Conservation (phyloP, 441 rosid genomes). For the Theobroma grandiflorum region DNA sequence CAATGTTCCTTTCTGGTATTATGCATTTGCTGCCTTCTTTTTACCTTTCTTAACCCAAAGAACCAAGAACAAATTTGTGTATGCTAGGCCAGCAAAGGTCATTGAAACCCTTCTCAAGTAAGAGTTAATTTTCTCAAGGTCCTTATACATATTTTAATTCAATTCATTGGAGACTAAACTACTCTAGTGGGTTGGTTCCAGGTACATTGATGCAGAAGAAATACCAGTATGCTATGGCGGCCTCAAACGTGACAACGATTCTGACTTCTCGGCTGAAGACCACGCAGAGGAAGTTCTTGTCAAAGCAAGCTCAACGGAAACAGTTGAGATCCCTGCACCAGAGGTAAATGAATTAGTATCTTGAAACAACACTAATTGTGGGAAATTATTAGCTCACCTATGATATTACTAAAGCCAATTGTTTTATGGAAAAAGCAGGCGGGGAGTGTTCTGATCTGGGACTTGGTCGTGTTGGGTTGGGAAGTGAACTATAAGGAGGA, state of each 20-base stretch:
- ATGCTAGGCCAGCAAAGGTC: conserved; percentile 49
- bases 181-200: conserved; percentile 6
- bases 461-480: conserved; percentile 59
- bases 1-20: conserved; percentile 65
- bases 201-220: conserved; percentile 55
- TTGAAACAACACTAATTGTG: no score
- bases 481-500: conserved; percentile 69
- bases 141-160: neutral
- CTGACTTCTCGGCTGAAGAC: conserved; percentile 47
- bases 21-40: conserved; percentile 50
- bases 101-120: conserved; percentile 61
- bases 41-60: conserved; percentile 52
- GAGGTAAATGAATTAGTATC: conserved; percentile 36
- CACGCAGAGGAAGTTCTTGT: conserved; percentile 40
- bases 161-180: neutral
- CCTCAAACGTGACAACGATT: conserved; percentile 54
- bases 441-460: conserved; percentile 55
- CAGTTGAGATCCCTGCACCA: conserved; percentile 45
- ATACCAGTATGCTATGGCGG: conserved; percentile 59
- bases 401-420: no score
- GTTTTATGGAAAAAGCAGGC: conserved; percentile 28
- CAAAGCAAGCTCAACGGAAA: conserved; percentile 49
- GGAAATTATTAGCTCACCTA: no score
- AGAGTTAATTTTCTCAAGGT: conserved; percentile 18
- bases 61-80: conserved; percentile 54